phyloP scores from a whole-genome alignment of 495 filamentous ascomycete species.

The Xylaria venustula region DNA sequence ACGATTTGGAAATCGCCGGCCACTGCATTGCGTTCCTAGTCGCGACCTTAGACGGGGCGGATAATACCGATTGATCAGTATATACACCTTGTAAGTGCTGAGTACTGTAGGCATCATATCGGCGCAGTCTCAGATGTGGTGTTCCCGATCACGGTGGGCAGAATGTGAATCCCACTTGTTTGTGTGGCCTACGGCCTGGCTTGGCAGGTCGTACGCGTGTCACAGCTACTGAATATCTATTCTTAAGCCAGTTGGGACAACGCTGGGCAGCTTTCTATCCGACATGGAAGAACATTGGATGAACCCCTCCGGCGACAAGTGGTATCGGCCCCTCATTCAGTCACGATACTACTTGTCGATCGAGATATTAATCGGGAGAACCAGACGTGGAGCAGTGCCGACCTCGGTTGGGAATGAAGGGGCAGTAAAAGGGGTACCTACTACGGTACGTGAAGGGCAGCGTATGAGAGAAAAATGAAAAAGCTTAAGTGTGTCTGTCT shows the following conservation, averaged over 20 bases:
- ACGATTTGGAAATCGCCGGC: neutral
- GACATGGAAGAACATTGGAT: neutral
- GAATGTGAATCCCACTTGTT: neutral
- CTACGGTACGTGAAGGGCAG: neutral
- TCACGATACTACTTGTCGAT: neutral
- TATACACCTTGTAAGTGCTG: neutral
- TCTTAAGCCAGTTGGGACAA: neutral
- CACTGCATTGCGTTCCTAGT: neutral
- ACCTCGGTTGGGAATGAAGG: neutral
- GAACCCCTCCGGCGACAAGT: constrained; percentile 4
- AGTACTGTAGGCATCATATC: neutral
- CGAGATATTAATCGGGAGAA: neutral
- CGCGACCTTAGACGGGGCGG: neutral
- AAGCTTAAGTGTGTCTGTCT: neutral
- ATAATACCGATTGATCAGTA: neutral
- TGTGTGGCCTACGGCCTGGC: neutral
- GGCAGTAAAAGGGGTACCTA: no score
- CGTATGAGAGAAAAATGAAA: neutral
- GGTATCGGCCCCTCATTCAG: neutral
- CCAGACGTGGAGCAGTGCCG: neutral
- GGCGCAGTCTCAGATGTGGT: neutral
- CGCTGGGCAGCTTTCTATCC: constrained; percentile 7
- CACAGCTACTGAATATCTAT: neutral
- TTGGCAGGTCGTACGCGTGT: neutral
- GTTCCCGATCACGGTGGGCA: neutral